Evolutionary conservation across 2,329 filamentous ascomycete species (phyloP), one percentile per base, ranked within the genome.

Genomic region (Ophiostoma angusticollis): DNA sequence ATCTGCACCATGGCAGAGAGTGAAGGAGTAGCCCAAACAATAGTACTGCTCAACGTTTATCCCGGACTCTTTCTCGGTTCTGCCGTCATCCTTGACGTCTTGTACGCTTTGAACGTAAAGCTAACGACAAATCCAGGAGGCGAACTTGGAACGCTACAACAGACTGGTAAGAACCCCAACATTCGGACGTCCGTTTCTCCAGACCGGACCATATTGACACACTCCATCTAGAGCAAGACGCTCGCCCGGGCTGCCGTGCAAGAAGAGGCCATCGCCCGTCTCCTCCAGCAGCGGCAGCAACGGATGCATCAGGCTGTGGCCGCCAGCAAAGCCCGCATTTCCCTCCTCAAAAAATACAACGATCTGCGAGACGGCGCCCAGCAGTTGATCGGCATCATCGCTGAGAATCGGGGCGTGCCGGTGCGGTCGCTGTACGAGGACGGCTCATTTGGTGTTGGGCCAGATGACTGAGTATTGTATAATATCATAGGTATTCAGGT

Each of bases 341-440:
- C 40, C 18, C 47, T 50, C 2, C 47, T 61, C 13, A 50, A 52
- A 23, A 48, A 56, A 28, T 61, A 61, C 50, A 62, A 61, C 48
- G 54, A 60, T 21, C 48, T 58, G 30, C 60, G 59, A 29, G 59
- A 62, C 21, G 50, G 58, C 8, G 55, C 52, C 4, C 58, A 61
- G 47, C 55, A 61, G 42, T 47, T 61, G 17, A 60, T 62, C 30
- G 58, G 59, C 4, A 44, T 61, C 11, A 48, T 61, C 6, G 59
- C 59, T 1, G 59, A 61, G 25, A 56, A 58, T 18, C 47, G 50
- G 1, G 53, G 54, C 5, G 50, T 58, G 1, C 50, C 53, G 1
- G 45, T 60, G 6, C 44, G 52, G 8, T 49, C 49, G 4, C 35
- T 61, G 7, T 61, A 60, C 31, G 44, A 46, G 11, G 45, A 46